Conservation (phyloP, 306 rosid genomes). For the Albizia julibrissin region DNA sequence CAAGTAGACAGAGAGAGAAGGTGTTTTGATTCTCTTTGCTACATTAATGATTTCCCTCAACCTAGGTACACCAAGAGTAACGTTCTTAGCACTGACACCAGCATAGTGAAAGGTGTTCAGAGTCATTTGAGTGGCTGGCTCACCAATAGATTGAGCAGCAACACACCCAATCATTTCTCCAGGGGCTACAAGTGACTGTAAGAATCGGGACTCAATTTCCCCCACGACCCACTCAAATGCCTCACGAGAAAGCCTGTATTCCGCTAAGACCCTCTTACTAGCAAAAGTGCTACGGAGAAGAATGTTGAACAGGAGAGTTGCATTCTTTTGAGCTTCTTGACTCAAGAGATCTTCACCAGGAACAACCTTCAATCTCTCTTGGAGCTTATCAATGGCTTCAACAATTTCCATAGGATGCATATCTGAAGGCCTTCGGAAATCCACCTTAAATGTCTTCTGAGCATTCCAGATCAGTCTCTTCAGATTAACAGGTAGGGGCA, state of each 20-base stretch:
- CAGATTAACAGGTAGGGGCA: slow-evolving; percentile 94
- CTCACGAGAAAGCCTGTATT: slow-evolving; percentile 96
- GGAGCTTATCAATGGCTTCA: slow-evolving; percentile 98
- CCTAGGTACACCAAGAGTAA: slow-evolving; percentile 97
- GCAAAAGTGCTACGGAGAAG: slow-evolving; percentile 96
- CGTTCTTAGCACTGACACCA: slow-evolving; percentile 99
- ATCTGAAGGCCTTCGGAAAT: slow-evolving; percentile 91
- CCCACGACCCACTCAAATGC: slow-evolving; percentile 99
- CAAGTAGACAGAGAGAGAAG: slow-evolving; percentile 85
- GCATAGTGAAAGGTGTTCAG: slow-evolving; percentile 99
- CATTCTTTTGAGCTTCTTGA: slow-evolving; percentile 96
- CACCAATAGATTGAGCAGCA: slow-evolving; percentile 98
- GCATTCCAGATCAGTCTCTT: slow-evolving; percentile 99
- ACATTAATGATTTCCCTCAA: slow-evolving; percentile 97
- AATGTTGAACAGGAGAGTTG: slow-evolving; percentile 86
- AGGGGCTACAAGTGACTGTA: slow-evolving; percentile 96
- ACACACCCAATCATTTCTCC: slow-evolving; percentile 99
- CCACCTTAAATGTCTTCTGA: slow-evolving; percentile 91
- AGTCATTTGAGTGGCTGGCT: slow-evolving; percentile 99
- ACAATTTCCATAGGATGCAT: slow-evolving; percentile 99
- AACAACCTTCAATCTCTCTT: slow-evolving; percentile 93
- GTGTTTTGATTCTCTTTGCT: slow-evolving; percentile 95
- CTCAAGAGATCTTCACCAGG: slow-evolving; percentile 94
- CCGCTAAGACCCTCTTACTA: slow-evolving; percentile 95
- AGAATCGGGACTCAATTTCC: slow-evolving; percentile 92